Conservation (phyloP, 139 green algal genomes). For the Chlorella sp. region DNA sequence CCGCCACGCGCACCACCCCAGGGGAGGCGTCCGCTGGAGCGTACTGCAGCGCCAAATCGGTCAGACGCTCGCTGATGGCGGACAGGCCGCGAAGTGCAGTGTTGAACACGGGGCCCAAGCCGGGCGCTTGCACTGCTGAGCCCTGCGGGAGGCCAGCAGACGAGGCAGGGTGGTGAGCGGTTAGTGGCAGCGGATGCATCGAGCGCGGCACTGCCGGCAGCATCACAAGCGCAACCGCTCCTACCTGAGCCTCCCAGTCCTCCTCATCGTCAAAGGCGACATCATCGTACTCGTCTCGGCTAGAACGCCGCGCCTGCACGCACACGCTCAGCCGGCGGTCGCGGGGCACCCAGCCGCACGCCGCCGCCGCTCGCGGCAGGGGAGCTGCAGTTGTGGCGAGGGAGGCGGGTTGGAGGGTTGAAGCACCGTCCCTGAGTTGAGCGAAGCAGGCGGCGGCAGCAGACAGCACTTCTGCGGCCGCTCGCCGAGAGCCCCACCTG, state of each 20-base stretch:
- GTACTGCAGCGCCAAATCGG: background rate
- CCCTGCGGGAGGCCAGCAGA: slow-evolving; percentile 24
- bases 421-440: too few relatives aligned
- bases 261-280: slow-evolving; percentile 50
- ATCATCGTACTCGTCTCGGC: slow-evolving; percentile 21
- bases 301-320: background rate
- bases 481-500: too few relatives aligned
- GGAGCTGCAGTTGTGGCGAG: too few relatives aligned
- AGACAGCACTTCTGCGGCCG: too few relatives aligned
- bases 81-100: slow-evolving; percentile 1
- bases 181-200: background rate
- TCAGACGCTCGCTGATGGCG: background rate
- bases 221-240: background rate
- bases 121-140: background rate
- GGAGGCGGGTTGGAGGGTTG: too few relatives aligned
- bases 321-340: background rate
- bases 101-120: background rate
- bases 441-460: too few relatives aligned
- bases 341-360: too few relatives aligned
- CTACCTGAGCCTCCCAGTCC: slow-evolving; percentile 35
- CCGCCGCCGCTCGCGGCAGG: too few relatives aligned
- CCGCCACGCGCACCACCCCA: slow-evolving; percentile 42
- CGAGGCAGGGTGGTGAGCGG: too few relatives aligned
- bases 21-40: slow-evolving; percentile 20
- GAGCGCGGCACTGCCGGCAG: background rate